These are phyloP conservation scores for Cudoniella acicularis DNA, from an alignment of 495 filamentous ascomycete genomes.

Conservation along the genomic window DNA sequence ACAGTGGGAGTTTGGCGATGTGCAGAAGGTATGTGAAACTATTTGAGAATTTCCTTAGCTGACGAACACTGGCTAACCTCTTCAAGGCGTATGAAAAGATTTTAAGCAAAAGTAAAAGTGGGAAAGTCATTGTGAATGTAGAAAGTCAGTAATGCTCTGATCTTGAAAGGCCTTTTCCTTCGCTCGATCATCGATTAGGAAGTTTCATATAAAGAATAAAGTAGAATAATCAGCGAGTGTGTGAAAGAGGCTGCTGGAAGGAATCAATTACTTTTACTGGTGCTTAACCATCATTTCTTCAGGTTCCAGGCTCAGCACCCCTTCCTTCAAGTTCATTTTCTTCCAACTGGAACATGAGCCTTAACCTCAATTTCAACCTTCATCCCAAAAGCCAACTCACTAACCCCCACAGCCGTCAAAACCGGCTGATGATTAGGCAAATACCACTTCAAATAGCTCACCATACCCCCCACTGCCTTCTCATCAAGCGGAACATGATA, in stretches of 20 bases:
- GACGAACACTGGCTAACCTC: background rate
- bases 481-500: constrained; percentile 45
- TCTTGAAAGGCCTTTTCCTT: too few relatives aligned
- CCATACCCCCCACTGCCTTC: constrained; percentile 37
- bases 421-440: constrained; percentile 47
- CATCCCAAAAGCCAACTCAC: constrained; percentile 43
- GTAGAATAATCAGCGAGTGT: too few relatives aligned
- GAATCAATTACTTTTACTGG: too few relatives aligned
- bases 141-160: background rate
- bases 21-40: constrained; percentile 25
- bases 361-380: constrained; percentile 54
- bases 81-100: background rate
- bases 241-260: too few relatives aligned
- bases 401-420: constrained; percentile 47
- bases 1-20: constrained; percentile 29
- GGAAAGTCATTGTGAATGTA: background rate
- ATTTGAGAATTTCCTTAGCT: background rate
- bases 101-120: background rate
- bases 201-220: too few relatives aligned
- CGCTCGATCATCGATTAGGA: too few relatives aligned
- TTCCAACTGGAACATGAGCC: constrained; percentile 23
- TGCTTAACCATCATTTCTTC: too few relatives aligned
- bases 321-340: background rate
- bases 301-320: too few relatives aligned
- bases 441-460: constrained; percentile 43